Percentiles rank a stretch among this genome's conserved stretches.
Evolutionary conservation across 2,329 filamentous ascomycete species (phyloP).

Genomic region (Zalaria obscura): DNA sequence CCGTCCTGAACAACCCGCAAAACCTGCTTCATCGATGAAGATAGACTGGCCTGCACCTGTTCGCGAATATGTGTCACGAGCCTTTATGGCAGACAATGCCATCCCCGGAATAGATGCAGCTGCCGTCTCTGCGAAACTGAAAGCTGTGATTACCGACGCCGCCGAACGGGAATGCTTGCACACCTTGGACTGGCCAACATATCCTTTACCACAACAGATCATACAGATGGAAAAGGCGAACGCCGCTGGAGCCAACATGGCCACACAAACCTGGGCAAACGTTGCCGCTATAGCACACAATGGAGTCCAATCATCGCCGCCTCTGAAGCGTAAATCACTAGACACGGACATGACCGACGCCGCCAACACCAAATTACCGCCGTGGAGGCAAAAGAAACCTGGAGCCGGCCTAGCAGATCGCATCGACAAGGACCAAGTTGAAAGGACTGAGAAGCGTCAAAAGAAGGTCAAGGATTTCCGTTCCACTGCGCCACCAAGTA

Average conservation of each 20-base stretch:
- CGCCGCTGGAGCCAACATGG: conserved; percentile 21
- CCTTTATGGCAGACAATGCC: conserved; percentile 60
- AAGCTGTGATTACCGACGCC: conserved; percentile 68
- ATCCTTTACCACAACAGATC: conserved; percentile 75
- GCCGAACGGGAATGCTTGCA: conserved; percentile 60
- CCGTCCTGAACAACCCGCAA: conserved; percentile 10
- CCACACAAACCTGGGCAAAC: conserved; percentile 5
- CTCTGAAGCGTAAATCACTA: conserved; percentile 63
- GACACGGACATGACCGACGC: conserved; percentile 42
- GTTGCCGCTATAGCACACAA: conserved; percentile 3
- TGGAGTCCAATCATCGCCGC: conserved; percentile 1
- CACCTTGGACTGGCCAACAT: conserved; percentile 64
- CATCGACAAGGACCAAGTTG: conserved; percentile 39
- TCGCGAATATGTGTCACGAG: conserved; percentile 75
- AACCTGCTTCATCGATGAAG: conserved; percentile 29
- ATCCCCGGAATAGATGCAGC: conserved; percentile 28
- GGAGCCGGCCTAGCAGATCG: conserved; percentile 56
- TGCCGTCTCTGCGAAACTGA: conserved; percentile 76
- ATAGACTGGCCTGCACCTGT: conserved; percentile 73
- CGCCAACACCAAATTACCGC: conserved; percentile 39
- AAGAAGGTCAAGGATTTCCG: conserved; percentile 14
- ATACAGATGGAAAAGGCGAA: conserved; percentile 54
- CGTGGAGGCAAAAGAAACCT: conserved; percentile 61
- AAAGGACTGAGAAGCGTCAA: conserved; percentile 21
- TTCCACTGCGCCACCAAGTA: conserved; percentile 49